Evolutionary conservation across 352 stramenopile genomes (phyloP), one percentile per base, ranked within the genome.

Genomic region (Globisporangium uncinulatum): DNA sequence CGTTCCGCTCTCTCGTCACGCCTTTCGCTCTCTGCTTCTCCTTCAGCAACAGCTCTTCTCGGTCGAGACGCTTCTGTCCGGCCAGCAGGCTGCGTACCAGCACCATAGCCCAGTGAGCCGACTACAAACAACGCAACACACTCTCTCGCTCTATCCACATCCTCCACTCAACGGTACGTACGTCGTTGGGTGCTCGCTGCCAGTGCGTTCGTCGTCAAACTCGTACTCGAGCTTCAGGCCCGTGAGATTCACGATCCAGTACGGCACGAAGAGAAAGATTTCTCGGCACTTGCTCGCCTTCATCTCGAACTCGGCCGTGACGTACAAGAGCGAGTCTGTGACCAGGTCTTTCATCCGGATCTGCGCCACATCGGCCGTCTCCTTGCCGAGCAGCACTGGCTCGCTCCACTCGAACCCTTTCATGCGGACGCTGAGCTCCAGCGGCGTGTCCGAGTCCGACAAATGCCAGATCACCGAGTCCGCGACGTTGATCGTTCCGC

Each of bases 221-320:
- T 90, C 79, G 57, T 87, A 94, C 51, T 95, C 86, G 13, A 95
- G 69, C 63, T 90, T 83, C 9, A 95, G 61, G 0, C 82, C 82
- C 13, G 83, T 94, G 50, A 93, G 63, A 54, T 95, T 95, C 24
- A 95, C 80, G 51, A 95, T 90, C 86, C 86, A 95, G 63, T 94
- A 95, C 14, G 86, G 86, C 11, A 93, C 82, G 54, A 85, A 94
- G n/a, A 95, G 59, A 15, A 87, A 82, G 42, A 95, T 62, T 51
- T 94, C 83, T 10, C 72, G 74, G 29, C 78, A 90, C 8, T 70
- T 65, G 6, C 79, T 78, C 62, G 71, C 79, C 6, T 70, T 73
- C 43, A 70, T 69, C 39, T 79, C 65, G 45, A 73, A 76, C 47
- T 94, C 83, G 14, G 69, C 79, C 15, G 77, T 87, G 41, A 94